Evolutionary conservation across 1,284 basidiomycete genomes (phyloP), one percentile per base, ranked within the genome.

Genomic region (Papiliotrema flavescens): DNA sequence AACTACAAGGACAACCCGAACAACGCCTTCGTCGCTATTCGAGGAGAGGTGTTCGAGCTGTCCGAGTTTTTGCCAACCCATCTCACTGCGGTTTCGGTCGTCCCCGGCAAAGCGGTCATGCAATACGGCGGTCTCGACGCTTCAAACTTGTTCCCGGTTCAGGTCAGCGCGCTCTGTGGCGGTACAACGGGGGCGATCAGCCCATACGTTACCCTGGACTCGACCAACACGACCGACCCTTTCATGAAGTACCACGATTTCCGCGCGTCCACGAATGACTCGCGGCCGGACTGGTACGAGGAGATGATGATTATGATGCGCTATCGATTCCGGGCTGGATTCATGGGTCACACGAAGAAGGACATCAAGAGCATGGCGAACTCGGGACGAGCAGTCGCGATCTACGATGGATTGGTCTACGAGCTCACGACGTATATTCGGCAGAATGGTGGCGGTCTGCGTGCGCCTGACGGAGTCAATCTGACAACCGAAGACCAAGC

Each of bases 261-360:
- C 84, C 87, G 93, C 40, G 85, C 84, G 0, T 85, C 80, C 67
- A 89, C 87, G 26, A 88, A 87, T 57, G 94, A 98, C 70, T 87
- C 87, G 0, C 85, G 94, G 22, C 92, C 93, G 0, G 95, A 98
- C 74, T 99, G 95, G 96, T 98, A 98, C 77, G 92, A 88, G 63
- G 89, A 98, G 79, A 83, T 80, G 61, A 94, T 94, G 91, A 85
- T 87, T 6, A 78, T 83, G 65, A 86, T 99, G 85, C 88, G 93
- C 5, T 94, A 87, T 80, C 88, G 85, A 55, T 87, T 85, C 66
- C 87, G 93, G 49, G 83, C 86, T 46, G 94, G 95, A 0, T 98
- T 95, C 75, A 76, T 96, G 63, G 96, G 93, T 0, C 90, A 85
- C 72, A 92, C 90, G 0, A 84, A 85, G 22, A 85, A 85, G 66